Conservation (phyloP, 2,329 filamentous ascomycete genomes). For the Calonectria pseudoturangicola region DNA sequence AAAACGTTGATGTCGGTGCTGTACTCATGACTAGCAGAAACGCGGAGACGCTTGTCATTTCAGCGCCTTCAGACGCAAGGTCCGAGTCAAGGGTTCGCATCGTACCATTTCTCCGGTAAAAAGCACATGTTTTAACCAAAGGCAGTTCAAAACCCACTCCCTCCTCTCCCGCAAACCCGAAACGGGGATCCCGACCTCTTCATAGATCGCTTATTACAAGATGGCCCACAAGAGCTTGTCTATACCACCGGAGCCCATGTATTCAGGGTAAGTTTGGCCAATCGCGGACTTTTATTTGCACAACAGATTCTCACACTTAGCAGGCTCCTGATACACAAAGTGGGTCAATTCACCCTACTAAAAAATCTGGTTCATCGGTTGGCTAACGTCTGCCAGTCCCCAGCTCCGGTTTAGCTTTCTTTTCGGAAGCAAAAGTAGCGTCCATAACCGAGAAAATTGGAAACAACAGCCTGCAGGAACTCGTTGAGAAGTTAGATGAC, state of each 20-base stretch:
- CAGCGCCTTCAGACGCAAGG: constrained; percentile 19
- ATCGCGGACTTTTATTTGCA: neutral
- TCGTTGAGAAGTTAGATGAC: constrained; percentile 44
- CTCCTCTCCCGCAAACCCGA: neutral
- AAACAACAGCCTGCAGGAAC: constrained; percentile 35
- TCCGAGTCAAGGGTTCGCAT: constrained; percentile 13
- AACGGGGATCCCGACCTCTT: constrained; percentile 14
- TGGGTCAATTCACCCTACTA: neutral
- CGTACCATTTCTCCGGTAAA: neutral
- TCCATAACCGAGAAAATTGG: constrained; percentile 51
- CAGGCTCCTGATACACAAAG: constrained; percentile 14
- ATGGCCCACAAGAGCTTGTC: neutral
- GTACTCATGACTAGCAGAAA: neutral
- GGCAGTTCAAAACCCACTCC: neutral
- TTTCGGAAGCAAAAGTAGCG: constrained; percentile 58
- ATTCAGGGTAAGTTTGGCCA: constrained; percentile 1
- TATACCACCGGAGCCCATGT: neutral
- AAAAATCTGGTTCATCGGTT: neutral
- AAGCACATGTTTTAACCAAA: neutral
- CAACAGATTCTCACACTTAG: neutral
- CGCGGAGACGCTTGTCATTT: constrained; percentile 20
- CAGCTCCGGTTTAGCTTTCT: constrained; percentile 57
- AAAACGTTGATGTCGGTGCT: neutral
- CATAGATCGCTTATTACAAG: constrained; percentile 3
- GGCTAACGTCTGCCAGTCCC: constrained; percentile 32